A percentile compares a stretch with the other conserved stretches of the same genome.
These are phyloP conservation scores for Termitomyces sp. DNA, from an alignment of 768 basidiomycete genomes.

Conservation along the genomic window DNA sequence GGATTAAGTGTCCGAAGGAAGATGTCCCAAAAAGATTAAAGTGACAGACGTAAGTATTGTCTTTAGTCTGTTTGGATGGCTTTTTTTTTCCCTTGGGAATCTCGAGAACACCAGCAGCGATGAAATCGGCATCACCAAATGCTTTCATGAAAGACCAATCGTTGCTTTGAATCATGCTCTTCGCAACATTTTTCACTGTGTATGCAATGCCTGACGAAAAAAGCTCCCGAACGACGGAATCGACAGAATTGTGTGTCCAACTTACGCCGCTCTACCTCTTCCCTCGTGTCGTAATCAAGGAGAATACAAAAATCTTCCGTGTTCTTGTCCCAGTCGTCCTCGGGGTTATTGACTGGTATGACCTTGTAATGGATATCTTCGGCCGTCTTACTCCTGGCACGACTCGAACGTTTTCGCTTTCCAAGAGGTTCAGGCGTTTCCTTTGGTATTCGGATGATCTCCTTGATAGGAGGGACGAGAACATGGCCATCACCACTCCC, in stretches of 20 bases:
- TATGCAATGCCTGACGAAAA: slow-evolving; percentile 18
- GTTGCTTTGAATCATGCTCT: background rate
- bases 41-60: slow-evolving; percentile 62
- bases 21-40: background rate
- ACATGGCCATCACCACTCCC: slow-evolving; percentile 35
- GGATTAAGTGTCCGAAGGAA: background rate
- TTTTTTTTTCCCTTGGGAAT: slow-evolving; percentile 78
- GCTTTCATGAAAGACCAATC: slow-evolving; percentile 86
- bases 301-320: slow-evolving; percentile 67
- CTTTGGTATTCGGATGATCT: slow-evolving; percentile 48
- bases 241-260: slow-evolving; percentile 6
- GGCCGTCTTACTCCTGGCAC: slow-evolving; percentile 46
- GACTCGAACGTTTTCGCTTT: slow-evolving; percentile 31
- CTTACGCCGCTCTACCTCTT: slow-evolving; percentile 71
- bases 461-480: slow-evolving; percentile 55
- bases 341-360: slow-evolving; percentile 38
- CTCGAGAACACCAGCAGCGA: slow-evolving; percentile 84
- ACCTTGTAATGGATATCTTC: slow-evolving; percentile 30
- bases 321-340: slow-evolving; percentile 83
- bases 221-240: background rate
- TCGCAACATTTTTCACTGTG: slow-evolving; percentile 1
- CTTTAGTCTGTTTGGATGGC: slow-evolving; percentile 84
- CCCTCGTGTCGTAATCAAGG: slow-evolving; percentile 54
- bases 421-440: slow-evolving; percentile 28
- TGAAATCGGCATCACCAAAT: slow-evolving; percentile 87